Conservation (phyloP, 1,284 basidiomycete genomes). For the Cutaneotrichosporon cyanovorans region DNA sequence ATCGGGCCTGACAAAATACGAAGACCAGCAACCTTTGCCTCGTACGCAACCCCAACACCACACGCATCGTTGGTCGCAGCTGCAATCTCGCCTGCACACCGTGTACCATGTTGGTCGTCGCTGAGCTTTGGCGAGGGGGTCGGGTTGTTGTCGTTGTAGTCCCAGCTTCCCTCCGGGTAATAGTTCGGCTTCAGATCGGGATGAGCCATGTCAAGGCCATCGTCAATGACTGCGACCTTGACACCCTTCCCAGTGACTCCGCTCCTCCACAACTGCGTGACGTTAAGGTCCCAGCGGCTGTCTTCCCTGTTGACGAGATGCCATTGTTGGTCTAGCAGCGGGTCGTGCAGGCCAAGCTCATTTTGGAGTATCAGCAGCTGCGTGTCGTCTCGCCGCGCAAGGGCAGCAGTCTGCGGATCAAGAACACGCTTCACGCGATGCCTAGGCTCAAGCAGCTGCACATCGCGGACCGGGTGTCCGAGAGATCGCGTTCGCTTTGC, state of each 20-base stretch:
- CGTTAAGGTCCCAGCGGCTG: conserved; percentile 50
- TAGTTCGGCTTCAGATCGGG: conserved; percentile 80
- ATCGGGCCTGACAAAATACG: conserved; percentile 96
- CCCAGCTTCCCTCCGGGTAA: conserved; percentile 85
- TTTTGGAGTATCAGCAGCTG: conserved; percentile 46
- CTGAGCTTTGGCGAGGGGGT: conserved; percentile 79
- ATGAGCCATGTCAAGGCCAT: conserved; percentile 86
- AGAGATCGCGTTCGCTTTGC: conserved; percentile 52
- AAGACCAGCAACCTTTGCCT: conserved; percentile 83
- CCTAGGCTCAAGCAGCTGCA: conserved; percentile 7
- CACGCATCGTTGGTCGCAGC: conserved; percentile 80
- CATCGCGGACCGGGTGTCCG: conserved; percentile 47
- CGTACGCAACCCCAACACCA: conserved; percentile 89
- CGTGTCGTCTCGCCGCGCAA: conserved; percentile 46
- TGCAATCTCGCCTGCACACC: conserved; percentile 97
- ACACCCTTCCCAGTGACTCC: conserved; percentile 81
- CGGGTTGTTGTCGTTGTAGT: conserved; percentile 89
- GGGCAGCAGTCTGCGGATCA: neutral
- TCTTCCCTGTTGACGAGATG: conserved; percentile 53
- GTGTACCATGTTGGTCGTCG: conserved; percentile 95
- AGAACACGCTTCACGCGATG: conserved; percentile 15
- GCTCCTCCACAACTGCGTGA: conserved; percentile 55
- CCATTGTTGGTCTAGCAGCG: conserved; percentile 84
- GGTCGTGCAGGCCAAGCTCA: conserved; percentile 68
- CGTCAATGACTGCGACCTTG: conserved; percentile 85